Base-by-base conservation (phyloP, 2,329 filamentous ascomycete genomes). In the Thermoascus crustaceus region DNA sequence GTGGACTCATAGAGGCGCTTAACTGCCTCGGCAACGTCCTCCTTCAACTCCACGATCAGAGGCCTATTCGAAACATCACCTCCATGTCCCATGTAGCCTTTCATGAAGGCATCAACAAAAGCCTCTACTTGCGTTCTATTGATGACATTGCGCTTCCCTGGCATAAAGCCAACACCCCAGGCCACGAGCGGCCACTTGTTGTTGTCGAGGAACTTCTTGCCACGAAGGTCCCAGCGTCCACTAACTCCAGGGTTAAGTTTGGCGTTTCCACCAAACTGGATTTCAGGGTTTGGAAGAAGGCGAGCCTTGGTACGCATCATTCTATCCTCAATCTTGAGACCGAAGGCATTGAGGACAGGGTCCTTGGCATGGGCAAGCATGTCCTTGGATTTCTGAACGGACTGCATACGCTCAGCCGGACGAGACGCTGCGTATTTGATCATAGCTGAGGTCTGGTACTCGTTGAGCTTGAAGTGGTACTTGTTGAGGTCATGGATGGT, bases 351-450 rank as follows among this genome's bases (percentile, higher is more conserved):
- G 1, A 95, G 69, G 32, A 82, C 80, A 0, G 71, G 74, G 45
- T 98, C 91, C 0, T 71, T 53, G 1, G 51, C 46, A 77, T 85
- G 91, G 7, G 77, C 66, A 0, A 89, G 69, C 45, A 82, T 73
- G 0, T 64, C 53, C 6, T 94, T 74, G 10, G 82, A 82, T 3
- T 73, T 57, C 32, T 78, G 64, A 47, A 96, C 87, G 13, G 82
- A 76, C 0, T 56, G 48, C 45, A 76, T 74, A n/a, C 91, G 83
- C 19, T 78, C 57, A 0, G 58, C 55, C 0, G 91, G 91, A 1
- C 80, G 73, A 4, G 82, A 85, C 4, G 94, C 89, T 0, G 89
- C 88, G 50, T 89, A 86, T 58, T 83, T 89, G 66, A 98, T 95
- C 91, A 98, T 98, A 4, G 73, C 64, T 0, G 80, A 67, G 0